These are phyloP conservation scores for Debaryomyces prosopidis DNA, from an alignment of 805 yeast genomes.

Conservation along the genomic window DNA sequence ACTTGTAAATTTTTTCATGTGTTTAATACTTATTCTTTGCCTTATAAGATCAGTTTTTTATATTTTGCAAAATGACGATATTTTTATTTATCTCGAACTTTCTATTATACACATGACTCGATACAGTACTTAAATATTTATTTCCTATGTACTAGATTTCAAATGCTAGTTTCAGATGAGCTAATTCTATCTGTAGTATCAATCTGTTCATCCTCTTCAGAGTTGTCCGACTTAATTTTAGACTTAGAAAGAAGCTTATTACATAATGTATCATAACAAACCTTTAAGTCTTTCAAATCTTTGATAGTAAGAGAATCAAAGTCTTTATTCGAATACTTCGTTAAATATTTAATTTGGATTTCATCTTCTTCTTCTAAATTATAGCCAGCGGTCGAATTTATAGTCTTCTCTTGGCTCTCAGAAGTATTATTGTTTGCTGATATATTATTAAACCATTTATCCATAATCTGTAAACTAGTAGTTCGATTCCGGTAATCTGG, in stretches of 20 bases:
- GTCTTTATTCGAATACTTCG: conserved; percentile 32
- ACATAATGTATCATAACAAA: conserved; percentile 41
- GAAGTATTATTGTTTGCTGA: background rate
- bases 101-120: background rate
- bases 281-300: conserved; percentile 34
- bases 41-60: too few relatives aligned
- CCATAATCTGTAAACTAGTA: conserved; percentile 43
- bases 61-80: too few relatives aligned
- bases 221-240: background rate
- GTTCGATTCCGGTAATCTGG: conserved; percentile 36
- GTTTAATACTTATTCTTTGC: background rate
- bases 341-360: conserved; percentile 24
- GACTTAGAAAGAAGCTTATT: conserved; percentile 7
- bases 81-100: background rate
- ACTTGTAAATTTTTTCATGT: background rate
- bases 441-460: conserved; percentile 42
- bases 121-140: background rate
- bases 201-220: background rate
- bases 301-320: conserved; percentile 36
- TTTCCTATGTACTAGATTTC: background rate
- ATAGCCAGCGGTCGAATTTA: too few relatives aligned
- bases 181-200: background rate
- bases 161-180: background rate
- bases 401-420: background rate
- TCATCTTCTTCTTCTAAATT: conserved; percentile 1